Evolutionary conservation across 176 grass and related monocot genomes (phyloP), one percentile per base, ranked within the genome.

Genomic region (Echinochloa phyllopogon): DNA sequence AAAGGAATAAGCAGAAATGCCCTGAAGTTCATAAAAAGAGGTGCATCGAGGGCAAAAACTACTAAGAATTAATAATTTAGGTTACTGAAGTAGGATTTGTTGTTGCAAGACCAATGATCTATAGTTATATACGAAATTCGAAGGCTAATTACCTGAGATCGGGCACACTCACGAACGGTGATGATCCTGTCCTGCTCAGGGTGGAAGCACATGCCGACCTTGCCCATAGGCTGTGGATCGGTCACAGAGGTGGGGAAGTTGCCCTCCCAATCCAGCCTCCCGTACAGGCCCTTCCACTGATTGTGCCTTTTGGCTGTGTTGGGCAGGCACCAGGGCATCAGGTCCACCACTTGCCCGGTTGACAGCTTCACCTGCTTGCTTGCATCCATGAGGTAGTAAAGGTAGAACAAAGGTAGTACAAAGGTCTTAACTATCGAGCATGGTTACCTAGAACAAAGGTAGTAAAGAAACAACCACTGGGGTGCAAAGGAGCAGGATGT

Each of bases 141-240:
- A 63, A 63, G 50, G 63, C 53, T 50, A 27, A 25, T 87, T 82
- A 94, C 95, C 86, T 97, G 95, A 63, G 92, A 94, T 24, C 90
- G 57, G 6, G 95, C 92, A 81, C 95, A 97, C 85, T 94, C 92
- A 9, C 90, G 92, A 38, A 97, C 90, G 43, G 92, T 97, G 63
- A 97, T 80, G 74, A 94, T 94, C 59, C 95, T 74, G 84, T 97
- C 92, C 81, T 97, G 90, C 2, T 94, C 92, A 3, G 95, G 90
- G 56, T 97, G 92, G 74, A 97, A 97, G 88, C 92, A 97, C 95
- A 94, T 97, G 48, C 95, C 95, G 8, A 97, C 95, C 81, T 94
- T 97, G 5, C 92, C 84, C 92, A 97, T 97, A n/a, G 95, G 95
- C 81, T 97, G 95, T 50, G 95, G 88, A 91, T 97, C 92, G 4